These are phyloP conservation scores for Saccharomyces hybrid DNA, from an alignment of 1,139 yeast species.

Conservation along the genomic window DNA sequence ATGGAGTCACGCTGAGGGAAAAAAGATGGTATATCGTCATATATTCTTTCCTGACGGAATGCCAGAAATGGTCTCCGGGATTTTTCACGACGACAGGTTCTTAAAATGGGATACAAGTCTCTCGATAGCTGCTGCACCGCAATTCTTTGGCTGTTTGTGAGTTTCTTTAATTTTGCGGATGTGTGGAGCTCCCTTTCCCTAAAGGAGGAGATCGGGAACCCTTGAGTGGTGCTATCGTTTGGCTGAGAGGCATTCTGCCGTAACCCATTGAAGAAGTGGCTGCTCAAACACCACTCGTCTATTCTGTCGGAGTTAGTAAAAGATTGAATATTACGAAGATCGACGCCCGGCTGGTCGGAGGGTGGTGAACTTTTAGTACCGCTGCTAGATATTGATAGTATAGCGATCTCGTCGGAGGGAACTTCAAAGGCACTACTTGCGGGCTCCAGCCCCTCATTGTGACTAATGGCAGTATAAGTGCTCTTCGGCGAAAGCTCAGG, in stretches of 20 bases:
- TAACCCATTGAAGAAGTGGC: background rate
- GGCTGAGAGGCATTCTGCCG: background rate
- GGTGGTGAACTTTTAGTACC: background rate
- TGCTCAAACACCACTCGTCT: conserved; percentile 7
- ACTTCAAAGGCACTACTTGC: background rate
- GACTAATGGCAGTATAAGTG: background rate
- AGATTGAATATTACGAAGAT: background rate
- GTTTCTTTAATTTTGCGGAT: background rate
- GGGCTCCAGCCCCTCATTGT: background rate
- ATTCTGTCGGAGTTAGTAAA: conserved; percentile 4
- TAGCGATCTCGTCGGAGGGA: conserved; percentile 3
- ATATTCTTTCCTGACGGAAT: conserved; percentile 8
- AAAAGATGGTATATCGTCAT: conserved; percentile 16
- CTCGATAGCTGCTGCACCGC: background rate
- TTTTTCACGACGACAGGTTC: conserved; percentile 9
- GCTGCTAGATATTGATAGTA: conserved; percentile 3
- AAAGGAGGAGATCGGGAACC: background rate
- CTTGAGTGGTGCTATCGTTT: background rate
- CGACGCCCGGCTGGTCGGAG: background rate
- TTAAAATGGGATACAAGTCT: background rate
- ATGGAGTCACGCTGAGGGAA: conserved; percentile 14
- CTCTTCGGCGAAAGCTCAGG: background rate
- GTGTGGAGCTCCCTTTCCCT: background rate
- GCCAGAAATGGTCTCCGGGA: conserved; percentile 4
- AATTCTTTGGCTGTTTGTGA: background rate